phyloP scores from a whole-genome alignment of 805 yeast species.

The Ogataea minuta region DNA sequence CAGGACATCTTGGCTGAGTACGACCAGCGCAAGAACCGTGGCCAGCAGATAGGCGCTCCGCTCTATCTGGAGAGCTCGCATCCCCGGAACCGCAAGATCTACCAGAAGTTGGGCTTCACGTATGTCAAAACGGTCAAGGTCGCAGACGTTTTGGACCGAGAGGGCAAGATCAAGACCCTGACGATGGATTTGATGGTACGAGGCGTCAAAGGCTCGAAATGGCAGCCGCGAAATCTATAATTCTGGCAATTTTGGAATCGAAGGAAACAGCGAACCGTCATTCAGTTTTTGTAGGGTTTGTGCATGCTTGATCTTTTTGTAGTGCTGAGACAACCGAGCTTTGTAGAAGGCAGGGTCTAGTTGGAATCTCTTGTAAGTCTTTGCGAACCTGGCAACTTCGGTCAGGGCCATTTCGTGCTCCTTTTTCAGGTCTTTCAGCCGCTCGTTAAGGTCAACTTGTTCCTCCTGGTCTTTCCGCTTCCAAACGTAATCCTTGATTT shows the following conservation, averaged over 20 bases:
- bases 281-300: constrained; percentile 34
- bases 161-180: constrained; percentile 27
- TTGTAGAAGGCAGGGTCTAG: constrained; percentile 43
- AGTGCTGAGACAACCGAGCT: constrained; percentile 37
- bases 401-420: not conserved
- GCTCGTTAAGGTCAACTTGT: constrained; percentile 7
- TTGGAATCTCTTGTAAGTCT: constrained; percentile 37
- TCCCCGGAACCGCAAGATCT: constrained; percentile 50
- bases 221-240: constrained; percentile 22
- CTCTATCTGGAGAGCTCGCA: constrained; percentile 58
- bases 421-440: constrained; percentile 1
- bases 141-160: constrained; percentile 31
- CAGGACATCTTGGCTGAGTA: constrained; percentile 35
- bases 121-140: constrained; percentile 36
- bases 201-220: constrained; percentile 36
- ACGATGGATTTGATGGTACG: constrained; percentile 40
- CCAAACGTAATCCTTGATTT: constrained; percentile 28
- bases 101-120: constrained; percentile 52
- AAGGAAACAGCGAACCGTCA: constrained; percentile 42
- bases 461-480: constrained; percentile 13
- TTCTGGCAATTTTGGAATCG: constrained; percentile 6
- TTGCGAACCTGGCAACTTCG: constrained; percentile 23
- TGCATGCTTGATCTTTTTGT: constrained; percentile 35
- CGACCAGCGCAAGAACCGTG: constrained; percentile 29
- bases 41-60: constrained; percentile 34